A percentile compares a stretch with the other conserved stretches of the same genome.
phyloP scores from a whole-genome alignment of 768 basidiomycete species.

The Thelephora aurantiotincta region DNA sequence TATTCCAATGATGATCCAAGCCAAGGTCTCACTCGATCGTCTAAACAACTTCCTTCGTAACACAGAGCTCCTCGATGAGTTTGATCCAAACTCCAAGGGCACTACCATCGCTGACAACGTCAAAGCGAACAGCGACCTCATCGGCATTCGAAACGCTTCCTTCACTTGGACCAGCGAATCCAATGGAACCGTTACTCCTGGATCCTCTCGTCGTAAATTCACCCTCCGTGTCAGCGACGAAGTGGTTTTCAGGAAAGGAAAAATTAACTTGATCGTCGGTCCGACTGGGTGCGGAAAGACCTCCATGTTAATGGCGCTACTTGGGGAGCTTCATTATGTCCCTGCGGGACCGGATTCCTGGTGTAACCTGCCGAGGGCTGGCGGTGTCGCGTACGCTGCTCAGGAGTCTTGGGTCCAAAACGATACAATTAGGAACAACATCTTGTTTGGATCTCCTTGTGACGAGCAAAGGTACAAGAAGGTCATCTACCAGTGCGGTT shows the following conservation, averaged over 20 bases:
- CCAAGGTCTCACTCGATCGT: conserved; percentile 54
- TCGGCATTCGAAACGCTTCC: conserved; percentile 38
- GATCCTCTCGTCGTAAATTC: conserved; percentile 28
- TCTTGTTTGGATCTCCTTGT: conserved; percentile 32
- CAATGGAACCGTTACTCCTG: conserved; percentile 23
- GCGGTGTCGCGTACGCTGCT: conserved; percentile 66
- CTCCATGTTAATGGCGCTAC: conserved; percentile 47
- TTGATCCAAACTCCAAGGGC: conserved; percentile 13
- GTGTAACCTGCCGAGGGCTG: conserved; percentile 53
- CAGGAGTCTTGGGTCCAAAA: conserved; percentile 84
- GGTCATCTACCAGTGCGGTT: conserved; percentile 23
- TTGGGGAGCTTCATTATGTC: conserved; percentile 56
- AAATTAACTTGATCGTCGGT: conserved; percentile 45
- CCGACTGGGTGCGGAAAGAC: conserved; percentile 50
- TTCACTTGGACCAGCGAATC: conserved; percentile 40
- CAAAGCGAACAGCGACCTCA: conserved; percentile 14
- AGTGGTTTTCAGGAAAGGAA: conserved; percentile 35
- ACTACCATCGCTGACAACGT: conserved; percentile 3
- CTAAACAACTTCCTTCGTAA: conserved; percentile 30
- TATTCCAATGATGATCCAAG: conserved; percentile 20
- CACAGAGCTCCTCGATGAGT: conserved; percentile 36
- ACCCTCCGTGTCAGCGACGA: conserved; percentile 37
- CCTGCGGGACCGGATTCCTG: conserved; percentile 38
- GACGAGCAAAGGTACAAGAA: conserved; percentile 29
- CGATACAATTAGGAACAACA: conserved; percentile 53